These are phyloP conservation scores for Colletotrichum sansevieriae DNA, from an alignment of 2,329 filamentous ascomycete genomes.

Conservation along the genomic window DNA sequence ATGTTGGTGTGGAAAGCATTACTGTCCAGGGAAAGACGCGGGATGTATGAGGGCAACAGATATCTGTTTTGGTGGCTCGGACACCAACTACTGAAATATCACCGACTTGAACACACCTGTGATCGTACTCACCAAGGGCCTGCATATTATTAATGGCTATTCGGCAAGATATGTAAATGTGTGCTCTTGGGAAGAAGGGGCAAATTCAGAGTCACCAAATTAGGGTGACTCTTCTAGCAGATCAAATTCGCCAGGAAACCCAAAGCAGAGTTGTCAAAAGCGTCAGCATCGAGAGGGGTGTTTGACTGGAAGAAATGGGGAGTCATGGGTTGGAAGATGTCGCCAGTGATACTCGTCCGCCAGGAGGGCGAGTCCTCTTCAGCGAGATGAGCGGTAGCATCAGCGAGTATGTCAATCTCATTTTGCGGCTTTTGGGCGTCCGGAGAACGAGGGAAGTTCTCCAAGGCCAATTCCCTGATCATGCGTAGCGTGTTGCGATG, in stretches of 20 bases:
- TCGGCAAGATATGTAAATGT: too few relatives aligned
- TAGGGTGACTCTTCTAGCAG: neutral
- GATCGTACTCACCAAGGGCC: too few relatives aligned
- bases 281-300: neutral
- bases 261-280: neutral
- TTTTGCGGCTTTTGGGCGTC: neutral
- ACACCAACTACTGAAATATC: too few relatives aligned
- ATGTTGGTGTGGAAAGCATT: slow-evolving; percentile 16
- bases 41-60: neutral
- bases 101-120: too few relatives aligned
- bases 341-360: slow-evolving; percentile 20
- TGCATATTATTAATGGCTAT: too few relatives aligned
- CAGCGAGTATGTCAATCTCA: neutral
- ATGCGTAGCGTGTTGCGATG: slow-evolving; percentile 27
- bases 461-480: slow-evolving; percentile 13
- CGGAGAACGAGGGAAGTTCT: slow-evolving; percentile 8
- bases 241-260: slow-evolving; percentile 3
- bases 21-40: slow-evolving; percentile 9
- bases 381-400: slow-evolving; percentile 9
- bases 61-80: too few relatives aligned
- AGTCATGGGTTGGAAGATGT: slow-evolving; percentile 23
- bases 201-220: too few relatives aligned
- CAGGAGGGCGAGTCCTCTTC: slow-evolving; percentile 20
- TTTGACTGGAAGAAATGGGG: slow-evolving; percentile 14
- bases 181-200: too few relatives aligned